A percentile compares a stretch with the other conserved stretches of the same genome.
Evolutionary conservation across 2,329 filamentous ascomycete genomes (phyloP).

Genomic region (Talaromyces marneffei): DNA sequence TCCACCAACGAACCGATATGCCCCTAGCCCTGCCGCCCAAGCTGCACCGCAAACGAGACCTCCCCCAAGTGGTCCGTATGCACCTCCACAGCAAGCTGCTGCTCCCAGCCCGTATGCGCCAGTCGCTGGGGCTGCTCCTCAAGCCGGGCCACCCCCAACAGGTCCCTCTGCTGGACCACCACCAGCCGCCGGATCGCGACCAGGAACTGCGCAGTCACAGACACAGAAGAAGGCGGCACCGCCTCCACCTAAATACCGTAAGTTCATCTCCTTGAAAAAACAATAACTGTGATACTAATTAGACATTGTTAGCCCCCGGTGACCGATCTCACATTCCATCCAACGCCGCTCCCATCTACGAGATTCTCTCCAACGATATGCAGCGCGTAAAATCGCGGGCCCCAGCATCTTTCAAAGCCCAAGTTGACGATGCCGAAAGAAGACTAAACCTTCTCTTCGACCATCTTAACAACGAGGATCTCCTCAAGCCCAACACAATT

Average conservation of each 20-base stretch:
- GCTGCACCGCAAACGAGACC: slow-evolving; percentile 41
- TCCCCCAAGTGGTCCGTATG: slow-evolving; percentile 53
- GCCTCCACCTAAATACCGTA: slow-evolving; percentile 62
- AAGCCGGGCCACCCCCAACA: slow-evolving; percentile 40
- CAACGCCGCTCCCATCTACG: slow-evolving; percentile 69
- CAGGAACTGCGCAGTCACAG: slow-evolving; percentile 44
- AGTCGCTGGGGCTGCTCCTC: slow-evolving; percentile 16
- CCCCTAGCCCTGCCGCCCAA: slow-evolving; percentile 59
- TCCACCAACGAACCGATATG: slow-evolving; percentile 70
- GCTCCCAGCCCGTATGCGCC: slow-evolving; percentile 41
- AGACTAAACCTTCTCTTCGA: slow-evolving; percentile 91
- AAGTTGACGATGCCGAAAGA: slow-evolving; percentile 92
- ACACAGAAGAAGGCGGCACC: slow-evolving; percentile 43
- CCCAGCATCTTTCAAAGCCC: slow-evolving; percentile 75
- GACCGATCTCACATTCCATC: slow-evolving; percentile 85
- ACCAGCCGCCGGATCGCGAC: slow-evolving; percentile 38
- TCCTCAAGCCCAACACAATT: slow-evolving; percentile 68
- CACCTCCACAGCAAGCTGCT: slow-evolving; percentile 44
- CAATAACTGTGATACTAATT: slow-evolving; percentile 14
- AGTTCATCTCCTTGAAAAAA: slow-evolving; percentile 29
- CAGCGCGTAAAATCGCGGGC: slow-evolving; percentile 80
- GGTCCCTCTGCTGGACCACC: slow-evolving; percentile 27
- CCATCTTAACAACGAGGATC: slow-evolving; percentile 90
- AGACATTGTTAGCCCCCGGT: slow-evolving; percentile 50
- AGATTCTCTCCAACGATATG: slow-evolving; percentile 77